Evolutionary conservation across 257 asterid genomes (phyloP).

Genomic region (Nicotiana sylvestris): DNA sequence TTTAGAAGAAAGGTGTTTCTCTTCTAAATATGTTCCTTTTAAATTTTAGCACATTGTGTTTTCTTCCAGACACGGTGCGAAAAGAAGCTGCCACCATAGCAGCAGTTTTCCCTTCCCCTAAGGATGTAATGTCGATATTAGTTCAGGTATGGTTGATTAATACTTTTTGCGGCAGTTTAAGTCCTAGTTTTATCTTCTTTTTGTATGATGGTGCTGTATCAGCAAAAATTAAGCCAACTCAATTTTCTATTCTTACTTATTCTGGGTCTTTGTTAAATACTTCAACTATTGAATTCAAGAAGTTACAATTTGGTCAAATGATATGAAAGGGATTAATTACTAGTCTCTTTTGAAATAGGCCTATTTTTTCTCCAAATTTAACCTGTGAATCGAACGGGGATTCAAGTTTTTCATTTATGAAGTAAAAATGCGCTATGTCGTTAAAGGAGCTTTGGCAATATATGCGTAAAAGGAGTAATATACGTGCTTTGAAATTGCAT

Average conservation of each 20-base stretch:
- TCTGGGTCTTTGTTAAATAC: no score
- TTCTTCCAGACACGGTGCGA: conserved; percentile 75
- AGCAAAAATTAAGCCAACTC: not conserved
- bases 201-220: not conserved
- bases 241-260: no score
- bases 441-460: not conserved
- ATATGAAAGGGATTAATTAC: no score
- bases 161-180: conserved; percentile 11
- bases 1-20: conserved; percentile 10
- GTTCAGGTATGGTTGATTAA: conserved; percentile 65
- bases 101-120: conserved; percentile 94
- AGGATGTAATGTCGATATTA: conserved; percentile 95
- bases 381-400: no score
- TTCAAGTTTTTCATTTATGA: no score
- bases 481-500: not conserved
- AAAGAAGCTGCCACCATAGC: conserved; percentile 97
- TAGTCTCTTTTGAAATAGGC: no score
- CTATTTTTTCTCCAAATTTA: no score
- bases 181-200: conserved; percentile 6
- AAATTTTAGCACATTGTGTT: conserved; percentile 13
- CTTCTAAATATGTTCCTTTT: not conserved
- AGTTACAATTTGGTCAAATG: no score
- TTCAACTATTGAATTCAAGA: no score
- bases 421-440: not conserved
- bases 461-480: not conserved